Conservation (phyloP, 495 filamentous ascomycete species). For the Aeminium ludgeri region DNA sequence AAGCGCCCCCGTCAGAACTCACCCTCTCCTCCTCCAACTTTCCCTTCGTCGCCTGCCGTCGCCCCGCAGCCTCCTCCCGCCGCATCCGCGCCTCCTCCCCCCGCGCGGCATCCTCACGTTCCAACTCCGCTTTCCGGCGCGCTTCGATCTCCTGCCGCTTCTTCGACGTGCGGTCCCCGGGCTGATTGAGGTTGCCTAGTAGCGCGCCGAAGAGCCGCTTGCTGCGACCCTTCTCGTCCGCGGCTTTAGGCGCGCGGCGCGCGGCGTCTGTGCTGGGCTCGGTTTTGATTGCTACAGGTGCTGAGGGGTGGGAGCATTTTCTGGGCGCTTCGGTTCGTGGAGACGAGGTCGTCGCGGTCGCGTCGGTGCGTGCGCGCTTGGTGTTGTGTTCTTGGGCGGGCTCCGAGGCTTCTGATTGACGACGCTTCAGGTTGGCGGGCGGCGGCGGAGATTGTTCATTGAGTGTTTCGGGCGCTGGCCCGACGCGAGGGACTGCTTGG, state of each 20-base stretch:
- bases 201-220: constrained; percentile 80
- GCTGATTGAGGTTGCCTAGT: constrained; percentile 71
- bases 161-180: constrained; percentile 43
- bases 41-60: constrained; percentile 52
- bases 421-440: constrained; percentile 3
- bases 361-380: not conserved
- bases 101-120: constrained; percentile 52
- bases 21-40: constrained; percentile 68
- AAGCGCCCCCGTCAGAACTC: constrained; percentile 30
- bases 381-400: not conserved
- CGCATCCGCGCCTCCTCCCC: constrained; percentile 50
- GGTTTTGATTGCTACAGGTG: constrained; percentile 14
- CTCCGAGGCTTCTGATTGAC: not conserved
- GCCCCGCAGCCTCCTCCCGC: constrained; percentile 40
- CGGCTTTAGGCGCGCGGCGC: constrained; percentile 32
- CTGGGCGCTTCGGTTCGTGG: constrained; percentile 7
- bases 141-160: constrained; percentile 78
- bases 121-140: constrained; percentile 69
- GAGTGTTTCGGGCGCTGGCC: too few species aligned
- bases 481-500: too few species aligned
- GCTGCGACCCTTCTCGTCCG: constrained; percentile 74
- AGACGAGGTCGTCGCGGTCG: not conserved
- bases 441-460: too few species aligned
- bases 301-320: constrained; percentile 44
- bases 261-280: not conserved